phyloP scores from a whole-genome alignment of 257 asterid genomes.

The Paulownia fortunei region DNA sequence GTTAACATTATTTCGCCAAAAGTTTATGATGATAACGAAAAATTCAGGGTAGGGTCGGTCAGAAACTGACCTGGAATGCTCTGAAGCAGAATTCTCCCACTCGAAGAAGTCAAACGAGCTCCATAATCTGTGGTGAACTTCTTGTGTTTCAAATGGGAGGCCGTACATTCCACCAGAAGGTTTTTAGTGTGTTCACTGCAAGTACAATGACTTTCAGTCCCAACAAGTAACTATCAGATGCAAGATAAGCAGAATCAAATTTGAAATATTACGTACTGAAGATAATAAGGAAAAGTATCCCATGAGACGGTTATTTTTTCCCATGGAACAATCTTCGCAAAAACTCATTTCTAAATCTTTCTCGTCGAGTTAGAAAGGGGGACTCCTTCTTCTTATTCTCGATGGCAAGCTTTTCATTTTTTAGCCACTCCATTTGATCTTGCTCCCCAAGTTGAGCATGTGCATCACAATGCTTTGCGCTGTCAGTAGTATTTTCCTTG shows the following conservation, averaged over 20 bases:
- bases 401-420: constrained; percentile 74
- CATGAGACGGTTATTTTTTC: constrained; percentile 87
- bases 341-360: constrained; percentile 82
- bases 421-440: constrained; percentile 94
- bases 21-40: constrained; percentile 12
- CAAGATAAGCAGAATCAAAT: constrained; percentile 25
- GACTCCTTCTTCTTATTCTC: constrained; percentile 92
- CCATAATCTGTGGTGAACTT: constrained; percentile 72
- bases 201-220: constrained; percentile 45
- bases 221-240: constrained; percentile 19
- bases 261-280: constrained; percentile 57
- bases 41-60: not conserved
- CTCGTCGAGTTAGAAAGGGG: constrained; percentile 73
- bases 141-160: constrained; percentile 86
- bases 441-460: constrained; percentile 91
- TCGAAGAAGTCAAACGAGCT: constrained; percentile 75
- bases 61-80: constrained; percentile 74
- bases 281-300: constrained; percentile 93
- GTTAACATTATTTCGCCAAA: constrained; percentile 1
- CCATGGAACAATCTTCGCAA: constrained; percentile 91
- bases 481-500: constrained; percentile 46
- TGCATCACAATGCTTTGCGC: constrained; percentile 54
- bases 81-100: constrained; percentile 90
- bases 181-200: constrained; percentile 75
- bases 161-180: constrained; percentile 87